Conservation (phyloP, 2,329 filamentous ascomycete genomes). For the Paraconiothyrium brasiliense region DNA sequence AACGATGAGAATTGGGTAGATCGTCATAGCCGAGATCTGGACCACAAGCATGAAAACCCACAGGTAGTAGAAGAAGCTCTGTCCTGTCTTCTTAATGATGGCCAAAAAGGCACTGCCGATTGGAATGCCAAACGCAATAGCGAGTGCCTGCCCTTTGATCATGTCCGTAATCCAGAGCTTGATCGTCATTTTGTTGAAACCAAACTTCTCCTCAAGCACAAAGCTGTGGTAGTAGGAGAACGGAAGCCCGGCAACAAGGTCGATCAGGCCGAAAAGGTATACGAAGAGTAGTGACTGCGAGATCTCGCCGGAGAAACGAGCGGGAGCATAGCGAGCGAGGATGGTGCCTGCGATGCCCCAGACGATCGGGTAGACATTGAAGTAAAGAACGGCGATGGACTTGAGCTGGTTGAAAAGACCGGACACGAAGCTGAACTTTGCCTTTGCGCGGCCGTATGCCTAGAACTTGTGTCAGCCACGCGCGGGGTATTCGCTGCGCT, state of each 20-base stretch:
- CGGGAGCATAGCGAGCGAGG: conserved; percentile 77
- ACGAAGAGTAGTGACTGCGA: conserved; percentile 93
- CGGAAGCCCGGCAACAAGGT: conserved; percentile 81
- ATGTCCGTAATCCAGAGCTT: conserved; percentile 89
- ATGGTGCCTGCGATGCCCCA: conserved; percentile 84
- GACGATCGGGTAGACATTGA: conserved; percentile 87
- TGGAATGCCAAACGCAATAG: conserved; percentile 81
- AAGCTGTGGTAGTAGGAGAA: conserved; percentile 92
- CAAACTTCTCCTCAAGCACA: conserved; percentile 94
- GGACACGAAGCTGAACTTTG: conserved; percentile 83
- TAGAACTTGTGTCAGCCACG: conserved; percentile 32
- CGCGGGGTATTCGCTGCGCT: conserved; percentile 17
- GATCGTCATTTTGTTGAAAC: conserved; percentile 98
- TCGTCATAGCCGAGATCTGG: conserved; percentile 93
- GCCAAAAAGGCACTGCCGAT: conserved; percentile 91
- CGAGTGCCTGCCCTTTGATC: conserved; percentile 87
- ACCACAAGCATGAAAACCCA: conserved; percentile 92
- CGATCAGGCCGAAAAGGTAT: conserved; percentile 83
- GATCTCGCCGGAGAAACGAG: conserved; percentile 88
- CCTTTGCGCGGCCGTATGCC: conserved; percentile 95
- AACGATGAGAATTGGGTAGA: conserved; percentile 93
- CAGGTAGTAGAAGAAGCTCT: conserved; percentile 96
- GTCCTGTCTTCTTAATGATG: conserved; percentile 94
- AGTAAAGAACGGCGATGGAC: conserved; percentile 88
- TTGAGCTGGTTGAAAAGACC: conserved; percentile 87